Evolutionary conservation across 257 asterid genomes (phyloP), one percentile per base, ranked within the genome.

Genomic region (Capsicum rhomboideum): DNA sequence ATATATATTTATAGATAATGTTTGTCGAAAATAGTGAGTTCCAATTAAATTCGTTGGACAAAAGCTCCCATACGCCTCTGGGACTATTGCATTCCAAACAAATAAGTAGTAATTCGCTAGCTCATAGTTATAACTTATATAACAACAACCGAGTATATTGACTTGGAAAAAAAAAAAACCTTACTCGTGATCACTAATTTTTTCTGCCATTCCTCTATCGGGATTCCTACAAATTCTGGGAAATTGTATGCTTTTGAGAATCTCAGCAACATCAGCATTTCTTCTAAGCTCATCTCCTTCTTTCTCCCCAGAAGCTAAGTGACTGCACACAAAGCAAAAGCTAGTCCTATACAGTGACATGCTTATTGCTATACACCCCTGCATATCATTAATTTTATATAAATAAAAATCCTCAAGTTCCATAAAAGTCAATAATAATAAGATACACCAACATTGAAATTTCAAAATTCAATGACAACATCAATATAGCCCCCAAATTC

Each of bases 301-400:
- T 82, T 92, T 96, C 88, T 96, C 98, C 49, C 99, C 99, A 0
- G 99, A 93, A 46, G 99, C 98, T 56, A 96, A 85, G 91, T 96
- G 99, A 88, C 97, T 93, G 83, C 99, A 96, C 5, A 96, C 93
- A 82, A 96, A 93, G 90, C 99, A 96, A 54, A 96, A 89, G 88
- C 94, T 93, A 74, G 98, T 96, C 84, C 91, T 88, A 89, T 94
- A 93, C 93, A 96, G 28, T 50, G 98, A 89, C 93, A 96, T 89
- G 94, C 98, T 96, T 83, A 94, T 68, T 21, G 99, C 88, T 93
- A 96, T 96, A 68, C 98, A 96, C 8, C 99, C 99, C 98, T 94
- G 86, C 86, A 80, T 49, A n/a, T 10, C 3, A 44, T 10, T 10
- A 59, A 10, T 9, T 31, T 31, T 31, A 31, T 31, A 31, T 31